A percentile compares a stretch with the other conserved stretches of the same genome.
These are phyloP conservation scores for Cynara cardunculus DNA, from an alignment of 129 eudicot genomes.

Conservation along the genomic window DNA sequence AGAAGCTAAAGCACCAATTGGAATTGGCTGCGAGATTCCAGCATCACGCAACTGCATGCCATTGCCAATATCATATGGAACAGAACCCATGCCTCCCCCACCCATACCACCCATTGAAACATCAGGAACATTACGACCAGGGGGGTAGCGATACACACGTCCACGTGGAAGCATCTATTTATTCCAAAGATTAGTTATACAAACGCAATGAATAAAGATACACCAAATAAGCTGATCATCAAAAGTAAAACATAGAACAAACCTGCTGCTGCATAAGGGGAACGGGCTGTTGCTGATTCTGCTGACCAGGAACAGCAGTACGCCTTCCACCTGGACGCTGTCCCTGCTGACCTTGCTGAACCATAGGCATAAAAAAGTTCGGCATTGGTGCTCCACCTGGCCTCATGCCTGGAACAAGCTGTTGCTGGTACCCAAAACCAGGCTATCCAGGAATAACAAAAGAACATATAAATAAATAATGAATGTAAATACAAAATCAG, in stretches of 20 bases:
- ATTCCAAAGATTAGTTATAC: background rate
- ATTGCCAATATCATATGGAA: slow-evolving; percentile 62
- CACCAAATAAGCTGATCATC: background rate
- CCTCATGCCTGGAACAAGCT: slow-evolving; percentile 86
- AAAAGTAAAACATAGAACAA: background rate
- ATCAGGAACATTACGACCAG: slow-evolving; percentile 68
- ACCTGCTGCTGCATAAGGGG: slow-evolving; percentile 87
- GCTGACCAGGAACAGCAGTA: slow-evolving; percentile 45
- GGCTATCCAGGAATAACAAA: slow-evolving; percentile 36
- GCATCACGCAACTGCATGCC: slow-evolving; percentile 61
- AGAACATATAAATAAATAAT: background rate
- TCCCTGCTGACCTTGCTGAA: slow-evolving; percentile 85
- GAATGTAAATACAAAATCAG: background rate
- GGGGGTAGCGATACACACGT: slow-evolving; percentile 62
- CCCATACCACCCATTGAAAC: slow-evolving; percentile 45
- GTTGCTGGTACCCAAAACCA: slow-evolving; percentile 96
- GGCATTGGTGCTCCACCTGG: slow-evolving; percentile 79
- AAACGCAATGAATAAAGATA: background rate
- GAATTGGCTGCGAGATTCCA: slow-evolving; percentile 60
- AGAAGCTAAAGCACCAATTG: slow-evolving; percentile 82
- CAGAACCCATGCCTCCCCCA: slow-evolving; percentile 59
- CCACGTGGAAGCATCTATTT: slow-evolving; percentile 84
- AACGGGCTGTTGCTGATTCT: slow-evolving; percentile 63
- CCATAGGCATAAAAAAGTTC: slow-evolving; percentile 71
- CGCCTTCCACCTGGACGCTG: slow-evolving; percentile 85